These are phyloP conservation scores for Apiospora kogelbergensis DNA, from an alignment of 2,329 filamentous ascomycete genomes.

Conservation along the genomic window DNA sequence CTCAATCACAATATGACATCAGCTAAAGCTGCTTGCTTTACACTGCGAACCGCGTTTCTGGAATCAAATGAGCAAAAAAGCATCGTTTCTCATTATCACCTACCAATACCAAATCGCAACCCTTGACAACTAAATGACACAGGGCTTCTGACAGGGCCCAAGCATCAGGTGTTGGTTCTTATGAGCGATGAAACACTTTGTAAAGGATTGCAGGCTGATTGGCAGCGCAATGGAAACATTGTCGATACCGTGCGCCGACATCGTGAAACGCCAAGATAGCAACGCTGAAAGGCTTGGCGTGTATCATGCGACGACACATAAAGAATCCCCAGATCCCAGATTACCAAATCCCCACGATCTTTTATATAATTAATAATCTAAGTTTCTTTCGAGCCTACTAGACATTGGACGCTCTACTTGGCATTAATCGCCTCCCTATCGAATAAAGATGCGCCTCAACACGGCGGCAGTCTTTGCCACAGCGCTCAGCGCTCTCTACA, in stretches of 20 bases:
- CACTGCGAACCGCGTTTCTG: no score
- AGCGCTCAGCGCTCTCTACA: not conserved
- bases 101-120: not conserved
- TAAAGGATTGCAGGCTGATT: not conserved
- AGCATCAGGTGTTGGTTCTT: not conserved
- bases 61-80: not conserved
- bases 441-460: constrained; percentile 6
- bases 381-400: not conserved
- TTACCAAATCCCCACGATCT: not conserved
- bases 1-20: no score
- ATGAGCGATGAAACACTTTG: not conserved
- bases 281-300: constrained; percentile 13
- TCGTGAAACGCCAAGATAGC: constrained; percentile 29
- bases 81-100: not conserved
- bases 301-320: constrained; percentile 15
- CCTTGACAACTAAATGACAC: not conserved
- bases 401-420: not conserved
- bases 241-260: not conserved
- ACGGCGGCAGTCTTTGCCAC: constrained; percentile 14
- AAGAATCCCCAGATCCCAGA: constrained; percentile 12
- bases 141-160: no score
- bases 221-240: not conserved
- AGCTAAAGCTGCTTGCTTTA: no score
- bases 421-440: not conserved
- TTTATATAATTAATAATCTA: not conserved